A percentile compares a stretch with the other conserved stretches of the same genome.
phyloP scores from a whole-genome alignment of 352 stramenopile species.

The Phytophthora tubulina region DNA sequence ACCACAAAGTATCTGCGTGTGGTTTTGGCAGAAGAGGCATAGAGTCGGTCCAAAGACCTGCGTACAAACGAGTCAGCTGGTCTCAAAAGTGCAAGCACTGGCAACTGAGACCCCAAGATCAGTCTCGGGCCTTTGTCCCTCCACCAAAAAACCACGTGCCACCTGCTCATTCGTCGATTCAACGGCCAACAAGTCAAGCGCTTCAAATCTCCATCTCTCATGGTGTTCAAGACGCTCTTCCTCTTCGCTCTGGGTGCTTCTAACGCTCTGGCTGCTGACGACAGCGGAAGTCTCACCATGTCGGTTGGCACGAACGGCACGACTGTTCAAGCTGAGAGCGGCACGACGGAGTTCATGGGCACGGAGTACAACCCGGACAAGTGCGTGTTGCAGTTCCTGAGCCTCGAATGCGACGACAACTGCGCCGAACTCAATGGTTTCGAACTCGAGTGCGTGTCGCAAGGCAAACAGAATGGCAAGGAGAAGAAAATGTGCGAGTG shows the following conservation, averaged over 20 bases:
- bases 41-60: constrained; percentile 19
- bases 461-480: constrained; percentile 69
- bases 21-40: not conserved
- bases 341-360: constrained; percentile 64
- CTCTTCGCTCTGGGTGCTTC: constrained; percentile 26
- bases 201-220: not conserved
- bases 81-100: constrained; percentile 1
- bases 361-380: constrained; percentile 77
- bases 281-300: constrained; percentile 53
- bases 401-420: constrained; percentile 64
- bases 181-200: not conserved
- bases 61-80: constrained; percentile 19
- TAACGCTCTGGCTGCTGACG: constrained; percentile 5
- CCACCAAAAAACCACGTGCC: constrained; percentile 5
- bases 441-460: constrained; percentile 67
- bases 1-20: constrained; percentile 6
- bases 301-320: constrained; percentile 66
- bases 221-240: constrained; percentile 29
- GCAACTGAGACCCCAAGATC: too few species aligned
- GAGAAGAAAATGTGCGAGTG: constrained; percentile 80
- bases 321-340: constrained; percentile 57
- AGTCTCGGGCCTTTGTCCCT: not conserved
- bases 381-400: constrained; percentile 78
- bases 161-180: constrained; percentile 34
- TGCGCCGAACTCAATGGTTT: constrained; percentile 80